Percentiles rank a stretch among this genome's conserved stretches.
Evolutionary conservation across 225 moss, liverwort and hornwort species (phyloP).

Genomic region (Pleurozium schreberi): DNA sequence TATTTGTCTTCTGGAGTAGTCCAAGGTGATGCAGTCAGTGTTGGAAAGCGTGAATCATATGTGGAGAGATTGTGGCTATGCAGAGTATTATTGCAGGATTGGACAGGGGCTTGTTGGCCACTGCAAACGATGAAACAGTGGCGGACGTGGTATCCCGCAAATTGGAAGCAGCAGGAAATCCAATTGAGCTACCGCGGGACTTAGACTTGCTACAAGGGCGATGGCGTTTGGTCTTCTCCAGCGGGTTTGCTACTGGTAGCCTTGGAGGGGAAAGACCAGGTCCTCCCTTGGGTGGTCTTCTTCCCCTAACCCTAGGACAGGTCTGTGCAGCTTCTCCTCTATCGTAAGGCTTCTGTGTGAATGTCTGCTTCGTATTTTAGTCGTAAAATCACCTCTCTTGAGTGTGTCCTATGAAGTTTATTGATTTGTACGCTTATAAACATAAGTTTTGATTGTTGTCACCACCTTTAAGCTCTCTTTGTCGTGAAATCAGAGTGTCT

Average conservation of each 20-base stretch:
- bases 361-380: not conserved
- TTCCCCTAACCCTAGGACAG: constrained; percentile 73
- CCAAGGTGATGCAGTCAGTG: not conserved
- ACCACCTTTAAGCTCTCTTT: not conserved
- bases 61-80: not conserved
- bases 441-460: not conserved
- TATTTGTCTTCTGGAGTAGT: not conserved
- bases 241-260: constrained; percentile 81
- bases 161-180: constrained; percentile 53
- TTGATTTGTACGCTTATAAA: not conserved
- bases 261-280: constrained; percentile 86
- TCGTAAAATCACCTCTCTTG: not conserved
- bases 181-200: constrained; percentile 46
- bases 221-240: constrained; percentile 85
- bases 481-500: not conserved
- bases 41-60: not conserved
- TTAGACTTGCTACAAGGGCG: constrained; percentile 66
- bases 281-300: constrained; percentile 50
- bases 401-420: not conserved
- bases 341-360: not conserved
- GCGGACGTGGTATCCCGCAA: constrained; percentile 50
- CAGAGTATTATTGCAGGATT: constrained; percentile 87
- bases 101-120: constrained; percentile 82
- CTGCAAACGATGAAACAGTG: constrained; percentile 50
- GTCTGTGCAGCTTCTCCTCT: constrained; percentile 8